Conservation (phyloP, 2,329 filamentous ascomycete species). For the Ophiosphaerella narmari region DNA sequence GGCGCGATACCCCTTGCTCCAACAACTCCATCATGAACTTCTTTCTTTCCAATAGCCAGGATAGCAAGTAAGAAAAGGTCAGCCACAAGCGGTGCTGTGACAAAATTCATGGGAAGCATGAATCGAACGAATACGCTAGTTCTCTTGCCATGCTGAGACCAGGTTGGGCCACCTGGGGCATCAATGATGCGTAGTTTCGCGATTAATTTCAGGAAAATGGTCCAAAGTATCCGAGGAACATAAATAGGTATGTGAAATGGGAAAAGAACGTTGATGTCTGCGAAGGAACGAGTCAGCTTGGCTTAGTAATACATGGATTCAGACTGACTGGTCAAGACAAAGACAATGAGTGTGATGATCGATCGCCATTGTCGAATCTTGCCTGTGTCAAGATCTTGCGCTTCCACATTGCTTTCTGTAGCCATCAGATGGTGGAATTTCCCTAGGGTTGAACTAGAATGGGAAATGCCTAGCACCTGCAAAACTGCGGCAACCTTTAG, state of each 20-base stretch:
- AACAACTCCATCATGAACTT: conserved; percentile 71
- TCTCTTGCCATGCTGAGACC: conserved; percentile 28
- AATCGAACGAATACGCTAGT: conserved; percentile 55
- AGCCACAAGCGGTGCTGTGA: conserved; percentile 72
- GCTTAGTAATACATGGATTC: neutral
- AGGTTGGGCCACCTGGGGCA: conserved; percentile 38
- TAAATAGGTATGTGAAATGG: conserved; percentile 69
- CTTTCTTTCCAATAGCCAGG: conserved; percentile 66
- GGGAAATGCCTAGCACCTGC: too few species aligned
- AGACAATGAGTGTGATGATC: conserved; percentile 71
- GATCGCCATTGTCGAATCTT: conserved; percentile 69
- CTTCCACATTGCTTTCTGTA: conserved; percentile 10
- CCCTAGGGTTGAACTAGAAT: too few species aligned
- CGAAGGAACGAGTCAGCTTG: neutral
- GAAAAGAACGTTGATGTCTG: conserved; percentile 71
- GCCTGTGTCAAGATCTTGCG: conserved; percentile 51
- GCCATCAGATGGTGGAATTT: neutral
- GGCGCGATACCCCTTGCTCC: conserved; percentile 69
- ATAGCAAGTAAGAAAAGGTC: conserved; percentile 74
- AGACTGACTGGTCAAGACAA: conserved; percentile 70
- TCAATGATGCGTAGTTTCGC: conserved; percentile 59
- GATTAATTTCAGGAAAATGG: conserved; percentile 53
- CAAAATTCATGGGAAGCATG: conserved; percentile 68
- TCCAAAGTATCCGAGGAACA: conserved; percentile 58
- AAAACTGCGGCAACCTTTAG: too few species aligned